Conservation (phyloP, 495 filamentous ascomycete species). For the Tirmania nivea region DNA sequence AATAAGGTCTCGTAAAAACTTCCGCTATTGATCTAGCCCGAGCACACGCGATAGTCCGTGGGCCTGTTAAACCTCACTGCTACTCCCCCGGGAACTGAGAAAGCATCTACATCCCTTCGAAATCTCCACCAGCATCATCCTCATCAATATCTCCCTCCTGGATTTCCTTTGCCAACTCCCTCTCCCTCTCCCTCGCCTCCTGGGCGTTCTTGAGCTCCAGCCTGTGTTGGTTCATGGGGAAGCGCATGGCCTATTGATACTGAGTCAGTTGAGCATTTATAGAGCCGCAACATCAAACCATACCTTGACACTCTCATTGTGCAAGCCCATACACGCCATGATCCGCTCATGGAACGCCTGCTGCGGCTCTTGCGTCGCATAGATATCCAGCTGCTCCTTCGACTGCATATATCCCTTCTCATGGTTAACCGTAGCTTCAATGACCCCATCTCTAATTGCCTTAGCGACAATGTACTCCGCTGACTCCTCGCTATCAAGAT, state of each 20-base stretch:
- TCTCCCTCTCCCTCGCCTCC: slow-evolving; percentile 83
- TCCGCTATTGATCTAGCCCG: too few relatives aligned
- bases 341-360: slow-evolving; percentile 97
- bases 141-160: slow-evolving; percentile 95
- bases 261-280: slow-evolving; percentile 1
- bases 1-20: too few relatives aligned
- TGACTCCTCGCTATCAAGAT: slow-evolving; percentile 81
- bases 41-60: too few relatives aligned
- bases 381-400: slow-evolving; percentile 84
- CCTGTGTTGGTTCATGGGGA: slow-evolving; percentile 98
- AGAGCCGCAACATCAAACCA: background rate
- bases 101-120: slow-evolving; percentile 38
- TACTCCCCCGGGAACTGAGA: background rate
- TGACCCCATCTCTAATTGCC: slow-evolving; percentile 92
- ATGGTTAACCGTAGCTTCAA: slow-evolving; percentile 84
- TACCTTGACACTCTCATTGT: slow-evolving; percentile 97
- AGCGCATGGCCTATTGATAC: slow-evolving; percentile 64
- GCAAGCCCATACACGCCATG: slow-evolving; percentile 64
- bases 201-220: slow-evolving; percentile 93
- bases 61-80: too few relatives aligned
- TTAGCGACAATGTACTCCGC: slow-evolving; percentile 99
- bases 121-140: slow-evolving; percentile 89
- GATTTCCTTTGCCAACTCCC: slow-evolving; percentile 96
- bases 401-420: slow-evolving; percentile 97
- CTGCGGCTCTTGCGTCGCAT: slow-evolving; percentile 82